Conservation (phyloP, 2,329 filamentous ascomycete species). For the Dothidotthia symphoricarpi region DNA sequence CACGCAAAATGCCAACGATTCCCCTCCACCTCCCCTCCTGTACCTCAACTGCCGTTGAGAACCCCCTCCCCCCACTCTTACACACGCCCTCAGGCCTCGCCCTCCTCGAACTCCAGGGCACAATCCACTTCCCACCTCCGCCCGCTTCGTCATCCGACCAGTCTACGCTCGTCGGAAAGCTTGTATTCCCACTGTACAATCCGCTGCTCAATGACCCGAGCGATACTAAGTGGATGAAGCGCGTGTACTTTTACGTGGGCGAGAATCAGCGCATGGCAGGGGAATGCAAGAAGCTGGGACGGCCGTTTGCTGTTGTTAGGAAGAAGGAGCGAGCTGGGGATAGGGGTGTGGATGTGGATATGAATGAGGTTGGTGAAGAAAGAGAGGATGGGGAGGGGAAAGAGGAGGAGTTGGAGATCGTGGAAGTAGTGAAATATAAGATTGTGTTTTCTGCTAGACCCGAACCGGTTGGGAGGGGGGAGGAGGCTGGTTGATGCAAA, state of each 20-base stretch:
- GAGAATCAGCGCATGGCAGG: conserved; percentile 85
- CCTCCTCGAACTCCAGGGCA: conserved; percentile 88
- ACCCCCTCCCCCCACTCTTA: conserved; percentile 75
- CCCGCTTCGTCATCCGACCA: conserved; percentile 25
- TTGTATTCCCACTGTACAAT: conserved; percentile 76
- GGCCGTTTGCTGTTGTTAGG: conserved; percentile 75
- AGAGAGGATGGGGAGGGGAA: conserved; percentile 8
- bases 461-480: conserved; percentile 65
- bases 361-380: conserved; percentile 23
- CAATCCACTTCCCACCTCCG: conserved; percentile 68
- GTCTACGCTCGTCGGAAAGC: conserved; percentile 62
- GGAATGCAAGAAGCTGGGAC: conserved; percentile 82
- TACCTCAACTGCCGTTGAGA: conserved; percentile 26
- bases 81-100: conserved; percentile 88
- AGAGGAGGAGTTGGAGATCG: conserved; percentile 67
- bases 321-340: conserved; percentile 24
- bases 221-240: conserved; percentile 80
- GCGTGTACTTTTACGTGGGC: conserved; percentile 83
- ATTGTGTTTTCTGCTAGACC: conserved; percentile 80
- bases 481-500: conserved; percentile 15
- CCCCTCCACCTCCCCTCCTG: conserved; percentile 20
- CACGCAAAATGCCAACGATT: conserved; percentile 31
- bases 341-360: conserved; percentile 20
- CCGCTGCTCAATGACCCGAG: conserved; percentile 46
- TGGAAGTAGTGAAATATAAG: conserved; percentile 85